Percentiles rank a stretch among this genome's conserved stretches.
Conservation (phyloP, 1,284 basidiomycete genomes). For the Ceratobasidium sp. region DNA sequence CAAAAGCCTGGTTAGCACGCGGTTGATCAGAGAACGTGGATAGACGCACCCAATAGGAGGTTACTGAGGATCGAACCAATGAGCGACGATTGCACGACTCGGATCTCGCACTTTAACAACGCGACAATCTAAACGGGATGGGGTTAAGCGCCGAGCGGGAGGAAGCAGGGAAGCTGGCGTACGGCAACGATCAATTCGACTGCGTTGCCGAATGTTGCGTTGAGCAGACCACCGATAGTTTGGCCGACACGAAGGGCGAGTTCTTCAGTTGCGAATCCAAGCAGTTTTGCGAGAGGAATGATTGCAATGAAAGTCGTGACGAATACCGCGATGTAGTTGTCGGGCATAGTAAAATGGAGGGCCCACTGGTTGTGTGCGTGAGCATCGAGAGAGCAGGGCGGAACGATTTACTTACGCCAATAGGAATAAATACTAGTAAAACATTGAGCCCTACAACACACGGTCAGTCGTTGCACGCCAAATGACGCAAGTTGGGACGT, state of each 20-base stretch:
- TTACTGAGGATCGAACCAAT: constrained; percentile 84
- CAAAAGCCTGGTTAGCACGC: constrained; percentile 44
- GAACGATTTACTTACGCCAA: constrained; percentile 66
- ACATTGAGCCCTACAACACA: constrained; percentile 69
- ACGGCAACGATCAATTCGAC: constrained; percentile 64
- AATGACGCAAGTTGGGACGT: neutral
- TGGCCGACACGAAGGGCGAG: constrained; percentile 84
- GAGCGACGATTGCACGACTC: constrained; percentile 57
- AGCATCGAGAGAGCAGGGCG: constrained; percentile 23
- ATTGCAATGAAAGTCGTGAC: constrained; percentile 56
- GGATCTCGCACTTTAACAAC: constrained; percentile 53
- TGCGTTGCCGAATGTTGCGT: constrained; percentile 63
- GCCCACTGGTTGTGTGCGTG: constrained; percentile 45
- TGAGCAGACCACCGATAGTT: constrained; percentile 85
- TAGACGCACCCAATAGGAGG: constrained; percentile 53
- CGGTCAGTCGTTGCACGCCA: neutral
- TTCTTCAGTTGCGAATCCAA: constrained; percentile 90
- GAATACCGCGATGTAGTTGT: constrained; percentile 46
- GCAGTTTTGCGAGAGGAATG: constrained; percentile 78
- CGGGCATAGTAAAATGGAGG: constrained; percentile 46
- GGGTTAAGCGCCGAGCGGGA: constrained; percentile 23
- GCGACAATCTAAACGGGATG: constrained; percentile 47
- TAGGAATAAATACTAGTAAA: constrained; percentile 71
- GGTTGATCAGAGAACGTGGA: neutral
- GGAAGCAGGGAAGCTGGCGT: neutral